Evolutionary conservation across 2,329 filamentous ascomycete species (phyloP).

Genomic region (Xylariaceae sp.): DNA sequence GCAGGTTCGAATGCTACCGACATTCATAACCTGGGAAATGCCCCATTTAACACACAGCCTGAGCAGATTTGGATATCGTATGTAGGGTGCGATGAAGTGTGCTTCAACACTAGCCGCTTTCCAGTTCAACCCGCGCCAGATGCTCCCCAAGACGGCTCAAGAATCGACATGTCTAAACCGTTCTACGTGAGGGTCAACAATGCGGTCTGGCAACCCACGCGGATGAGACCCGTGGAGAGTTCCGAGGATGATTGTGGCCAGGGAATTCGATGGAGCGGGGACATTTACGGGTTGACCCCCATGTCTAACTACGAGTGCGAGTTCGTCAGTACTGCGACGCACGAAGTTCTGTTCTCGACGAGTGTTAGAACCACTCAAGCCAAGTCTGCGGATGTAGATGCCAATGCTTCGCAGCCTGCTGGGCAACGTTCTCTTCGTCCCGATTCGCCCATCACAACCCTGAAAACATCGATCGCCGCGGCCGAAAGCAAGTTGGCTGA

Average conservation of each 20-base stretch:
- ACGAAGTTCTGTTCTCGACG: conserved; percentile 69
- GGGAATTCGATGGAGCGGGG: conserved; percentile 68
- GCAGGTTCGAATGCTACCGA: conserved; percentile 75
- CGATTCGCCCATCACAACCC: conserved; percentile 75
- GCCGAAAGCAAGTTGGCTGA: conserved; percentile 72
- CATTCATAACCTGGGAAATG: conserved; percentile 75
- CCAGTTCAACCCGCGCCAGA: conserved; percentile 45
- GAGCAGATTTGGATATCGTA: conserved; percentile 81
- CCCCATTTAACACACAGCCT: conserved; percentile 70
- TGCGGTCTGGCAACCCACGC: conserved; percentile 76
- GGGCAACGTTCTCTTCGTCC: conserved; percentile 67
- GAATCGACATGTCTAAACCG: conserved; percentile 70
- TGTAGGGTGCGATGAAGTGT: conserved; percentile 76
- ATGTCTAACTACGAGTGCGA: conserved; percentile 78
- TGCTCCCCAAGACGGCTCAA: conserved; percentile 45
- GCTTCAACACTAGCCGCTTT: conserved; percentile 73
- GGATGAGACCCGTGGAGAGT: conserved; percentile 59
- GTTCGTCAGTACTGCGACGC: conserved; percentile 70
- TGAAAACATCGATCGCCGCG: conserved; percentile 74
- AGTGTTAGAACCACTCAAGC: conserved; percentile 69
- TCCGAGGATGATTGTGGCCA: conserved; percentile 40
- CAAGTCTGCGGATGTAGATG: conserved; percentile 44
- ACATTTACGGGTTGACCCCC: conserved; percentile 70
- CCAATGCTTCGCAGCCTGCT: conserved; percentile 41
- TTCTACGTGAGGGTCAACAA: conserved; percentile 81